Base-by-base conservation (phyloP, 768 basidiomycete genomes). In the Lactarius pseudohatsudake region DNA sequence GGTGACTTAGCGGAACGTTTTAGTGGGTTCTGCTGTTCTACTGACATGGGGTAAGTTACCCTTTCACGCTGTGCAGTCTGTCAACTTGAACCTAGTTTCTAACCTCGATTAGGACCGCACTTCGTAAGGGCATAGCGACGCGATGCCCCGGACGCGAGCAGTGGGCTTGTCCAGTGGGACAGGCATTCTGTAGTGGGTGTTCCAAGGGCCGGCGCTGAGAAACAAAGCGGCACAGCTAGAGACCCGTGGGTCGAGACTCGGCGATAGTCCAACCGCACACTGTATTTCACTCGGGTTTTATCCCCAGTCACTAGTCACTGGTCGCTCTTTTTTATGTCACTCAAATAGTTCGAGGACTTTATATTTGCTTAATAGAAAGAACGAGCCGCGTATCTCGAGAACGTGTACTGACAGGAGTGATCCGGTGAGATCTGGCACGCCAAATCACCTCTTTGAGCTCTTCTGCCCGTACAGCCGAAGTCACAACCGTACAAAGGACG, bases 11-110 rank as follows among this genome's bases (percentile, higher is more conserved):
- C 43, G 5, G 41, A 26, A 7, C 20, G 34, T 18, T 30, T 47
- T 20, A 28, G 41, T 30, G 54, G 64, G 18, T 65, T 65, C 43
- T 65, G 64, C 54, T 20, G 34, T 32, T 7, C 56, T 4, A 1
- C 2, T 2, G 54, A 65, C 26, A 61, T 28, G 55, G 11, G 13
- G 59, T 9, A 64, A 20, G 40, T 65, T n/a, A 34, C 8, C 9
- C 8, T 43, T 65, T 26, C 13, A 16, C 2, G n/a, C 11, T 4
- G 20, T 47, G n/a, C n/a, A 3, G 47, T 22, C 10, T 22, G 47
- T n/a, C n/a, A 22, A 11, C 10, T 22, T 11, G n/a, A n/a, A n/a
- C n/a, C n/a, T n/a, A n/a, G 22, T 22, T 50, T n/a, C n/a, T 22
- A 22, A 22, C 13, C 10, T 22, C 11, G 11, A 50, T 22, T 11